These are phyloP conservation scores for Drosera spatulata DNA, from an alignment of 179 eudicot genomes.

Conservation along the genomic window DNA sequence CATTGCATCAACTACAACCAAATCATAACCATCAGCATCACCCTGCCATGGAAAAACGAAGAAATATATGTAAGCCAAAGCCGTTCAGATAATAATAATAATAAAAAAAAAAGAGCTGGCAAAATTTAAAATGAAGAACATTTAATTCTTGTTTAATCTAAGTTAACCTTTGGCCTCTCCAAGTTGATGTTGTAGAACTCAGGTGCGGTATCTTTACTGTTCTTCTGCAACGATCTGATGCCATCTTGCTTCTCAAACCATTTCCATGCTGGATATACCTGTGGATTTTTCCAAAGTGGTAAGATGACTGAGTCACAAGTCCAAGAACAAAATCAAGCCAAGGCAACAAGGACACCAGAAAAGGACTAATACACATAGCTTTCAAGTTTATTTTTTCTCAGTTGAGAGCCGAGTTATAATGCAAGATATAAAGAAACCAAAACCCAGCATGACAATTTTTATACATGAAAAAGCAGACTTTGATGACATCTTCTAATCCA, in stretches of 20 bases:
- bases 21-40: slow-evolving; percentile 98
- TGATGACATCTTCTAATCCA: no score
- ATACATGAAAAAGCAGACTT: no score
- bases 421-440: no score
- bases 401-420: no score
- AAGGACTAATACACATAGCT: no score
- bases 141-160: not conserved
- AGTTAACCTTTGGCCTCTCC: slow-evolving; percentile 90
- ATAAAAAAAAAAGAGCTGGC: not conserved
- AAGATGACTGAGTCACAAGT: not conserved
- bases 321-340: no score
- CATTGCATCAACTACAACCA: slow-evolving; percentile 99
- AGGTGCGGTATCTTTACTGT: slow-evolving; percentile 84
- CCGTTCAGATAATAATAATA: no score
- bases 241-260: slow-evolving; percentile 99
- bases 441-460: no score
- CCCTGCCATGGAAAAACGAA: slow-evolving; percentile 42
- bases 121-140: not conserved
- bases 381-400: no score
- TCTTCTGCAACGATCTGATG: slow-evolving; percentile 81
- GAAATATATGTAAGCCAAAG: slow-evolving; percentile 4
- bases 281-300: not conserved
- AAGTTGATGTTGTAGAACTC: slow-evolving; percentile 95
- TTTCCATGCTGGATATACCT: slow-evolving; percentile 99
- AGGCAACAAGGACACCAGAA: no score